Conservation (phyloP, 805 yeast genomes). For the Saccharomycopsis synnaedendra region DNA sequence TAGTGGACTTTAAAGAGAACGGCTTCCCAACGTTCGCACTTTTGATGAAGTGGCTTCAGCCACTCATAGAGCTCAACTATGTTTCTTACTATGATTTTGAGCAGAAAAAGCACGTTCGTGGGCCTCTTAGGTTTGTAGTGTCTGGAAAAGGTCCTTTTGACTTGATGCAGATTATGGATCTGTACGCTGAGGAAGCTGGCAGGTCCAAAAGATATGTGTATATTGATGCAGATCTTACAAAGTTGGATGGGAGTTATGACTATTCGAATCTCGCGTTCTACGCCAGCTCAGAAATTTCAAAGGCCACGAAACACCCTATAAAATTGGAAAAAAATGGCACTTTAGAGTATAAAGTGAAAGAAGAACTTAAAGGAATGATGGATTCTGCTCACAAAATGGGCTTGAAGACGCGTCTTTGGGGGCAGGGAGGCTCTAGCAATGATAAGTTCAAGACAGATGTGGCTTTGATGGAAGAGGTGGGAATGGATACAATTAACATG, state of each 20-base stretch:
- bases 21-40: conserved; percentile 31
- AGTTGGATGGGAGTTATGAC: not conserved
- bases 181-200: conserved; percentile 16
- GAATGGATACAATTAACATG: conserved; percentile 7
- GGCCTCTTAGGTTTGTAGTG: conserved; percentile 9
- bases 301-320: not conserved
- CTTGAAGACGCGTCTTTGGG: conserved; percentile 8
- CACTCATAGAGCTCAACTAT: conserved; percentile 29
- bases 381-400: conserved; percentile 1
- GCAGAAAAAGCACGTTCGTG: not conserved
- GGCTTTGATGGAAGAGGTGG: conserved; percentile 3
- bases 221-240: conserved; percentile 27
- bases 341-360: conserved; percentile 1
- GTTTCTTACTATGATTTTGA: conserved; percentile 10
- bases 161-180: conserved; percentile 19
- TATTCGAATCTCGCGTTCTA: not conserved
- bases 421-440: conserved; percentile 1
- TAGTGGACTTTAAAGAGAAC: conserved; percentile 35
- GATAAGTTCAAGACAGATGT: not conserved
- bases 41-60: conserved; percentile 33
- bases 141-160: conserved; percentile 12
- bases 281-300: conserved; percentile 1
- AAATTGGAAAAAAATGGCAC: conserved; percentile 14
- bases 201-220: conserved; percentile 25
- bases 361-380: conserved; percentile 1